Conservation (phyloP, 768 basidiomycete species). For the Hydnomerulius pinastri region DNA sequence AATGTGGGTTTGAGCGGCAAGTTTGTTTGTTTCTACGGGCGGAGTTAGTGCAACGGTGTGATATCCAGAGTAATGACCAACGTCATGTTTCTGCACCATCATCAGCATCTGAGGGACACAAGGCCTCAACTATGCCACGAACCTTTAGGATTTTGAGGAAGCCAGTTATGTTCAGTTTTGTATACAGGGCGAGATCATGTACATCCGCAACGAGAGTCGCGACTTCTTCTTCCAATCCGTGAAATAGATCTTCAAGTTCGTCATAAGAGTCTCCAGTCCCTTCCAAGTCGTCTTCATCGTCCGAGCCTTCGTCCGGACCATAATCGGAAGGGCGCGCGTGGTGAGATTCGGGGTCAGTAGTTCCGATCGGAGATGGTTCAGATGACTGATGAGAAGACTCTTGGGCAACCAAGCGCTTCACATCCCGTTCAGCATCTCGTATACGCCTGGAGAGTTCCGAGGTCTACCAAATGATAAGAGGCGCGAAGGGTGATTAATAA, state of each 20-base stretch:
- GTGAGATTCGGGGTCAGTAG: constrained; percentile 60
- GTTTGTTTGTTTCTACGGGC: constrained; percentile 85
- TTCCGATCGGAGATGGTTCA: constrained; percentile 23
- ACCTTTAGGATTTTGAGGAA: constrained; percentile 99
- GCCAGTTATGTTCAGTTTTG: constrained; percentile 97
- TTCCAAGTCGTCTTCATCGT: constrained; percentile 51
- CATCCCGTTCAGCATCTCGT: constrained; percentile 76
- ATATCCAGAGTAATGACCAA: constrained; percentile 34
- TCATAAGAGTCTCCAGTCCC: constrained; percentile 60
- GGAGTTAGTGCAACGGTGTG: constrained; percentile 8
- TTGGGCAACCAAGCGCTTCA: constrained; percentile 72
- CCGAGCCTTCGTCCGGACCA: constrained; percentile 68
- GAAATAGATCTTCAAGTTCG: constrained; percentile 84
- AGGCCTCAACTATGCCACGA: constrained; percentile 11
- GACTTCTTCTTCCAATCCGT: constrained; percentile 88
- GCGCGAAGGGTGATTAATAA: neutral
- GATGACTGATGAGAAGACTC: constrained; percentile 36
- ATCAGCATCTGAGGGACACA: constrained; percentile 9
- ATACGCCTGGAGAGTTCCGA: constrained; percentile 83
- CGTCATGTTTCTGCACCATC: constrained; percentile 83
- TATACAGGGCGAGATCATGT: constrained; percentile 88
- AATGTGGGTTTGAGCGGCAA: constrained; percentile 83
- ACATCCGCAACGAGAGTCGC: constrained; percentile 93
- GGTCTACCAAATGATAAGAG: constrained; percentile 47
- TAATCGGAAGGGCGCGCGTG: constrained; percentile 43